Percentiles rank a stretch among this genome's conserved stretches.
Conservation (phyloP, 495 filamentous ascomycete species). For the Podospora fimiseda region DNA sequence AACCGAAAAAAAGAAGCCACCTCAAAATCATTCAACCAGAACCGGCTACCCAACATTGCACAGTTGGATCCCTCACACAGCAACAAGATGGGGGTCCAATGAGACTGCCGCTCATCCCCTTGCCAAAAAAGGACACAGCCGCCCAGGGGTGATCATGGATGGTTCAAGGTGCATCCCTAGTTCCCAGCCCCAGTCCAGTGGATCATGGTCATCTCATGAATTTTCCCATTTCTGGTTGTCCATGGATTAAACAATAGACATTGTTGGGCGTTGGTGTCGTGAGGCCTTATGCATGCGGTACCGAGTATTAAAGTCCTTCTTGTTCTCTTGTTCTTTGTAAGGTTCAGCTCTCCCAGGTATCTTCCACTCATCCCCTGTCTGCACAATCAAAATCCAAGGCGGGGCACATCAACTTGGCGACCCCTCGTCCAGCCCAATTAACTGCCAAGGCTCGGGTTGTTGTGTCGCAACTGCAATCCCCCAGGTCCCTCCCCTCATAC, state of each 20-base stretch:
- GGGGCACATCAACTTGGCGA: constrained; percentile 3
- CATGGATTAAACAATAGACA: no score
- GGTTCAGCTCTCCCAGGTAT: neutral
- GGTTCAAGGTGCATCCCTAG: no score
- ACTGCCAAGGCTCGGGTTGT: constrained; percentile 16
- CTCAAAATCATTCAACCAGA: neutral
- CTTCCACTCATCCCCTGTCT: neutral
- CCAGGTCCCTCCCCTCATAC: constrained; percentile 11
- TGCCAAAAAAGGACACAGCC: neutral
- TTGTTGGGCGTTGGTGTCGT: neutral
- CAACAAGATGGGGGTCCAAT: no score
- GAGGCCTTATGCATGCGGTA: neutral
- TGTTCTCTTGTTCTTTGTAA: neutral
- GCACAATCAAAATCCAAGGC: constrained; percentile 4
- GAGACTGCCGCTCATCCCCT: neutral
- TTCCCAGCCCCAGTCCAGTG: neutral
- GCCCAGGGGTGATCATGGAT: no score
- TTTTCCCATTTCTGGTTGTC: neutral
- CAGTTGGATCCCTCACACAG: neutral
- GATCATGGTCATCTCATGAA: neutral
- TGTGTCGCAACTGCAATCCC: constrained; percentile 1
- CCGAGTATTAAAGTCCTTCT: neutral
- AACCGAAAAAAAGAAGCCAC: neutral
- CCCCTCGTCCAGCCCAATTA: constrained; percentile 25
- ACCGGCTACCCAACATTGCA: neutral